Percentiles rank a stretch among this genome's conserved stretches.
Evolutionary conservation across 805 yeast species (phyloP).

Genomic region (Candida adriatica): DNA sequence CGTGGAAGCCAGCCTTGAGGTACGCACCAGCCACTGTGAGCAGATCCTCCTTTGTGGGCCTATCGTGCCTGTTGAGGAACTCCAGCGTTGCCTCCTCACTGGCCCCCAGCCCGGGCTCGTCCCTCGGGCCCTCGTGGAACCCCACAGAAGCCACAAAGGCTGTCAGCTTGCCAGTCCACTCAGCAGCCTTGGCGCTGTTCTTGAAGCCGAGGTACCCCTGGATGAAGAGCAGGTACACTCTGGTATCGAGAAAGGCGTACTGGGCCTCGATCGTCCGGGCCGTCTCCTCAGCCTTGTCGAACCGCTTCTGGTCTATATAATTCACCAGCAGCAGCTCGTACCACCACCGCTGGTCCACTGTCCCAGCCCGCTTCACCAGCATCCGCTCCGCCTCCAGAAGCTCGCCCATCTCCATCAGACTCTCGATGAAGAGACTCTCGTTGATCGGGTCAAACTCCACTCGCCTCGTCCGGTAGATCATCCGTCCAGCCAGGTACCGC

Average conservation of each 20-base stretch:
- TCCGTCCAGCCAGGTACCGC: conserved; percentile 33
- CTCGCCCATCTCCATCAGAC: conserved; percentile 30
- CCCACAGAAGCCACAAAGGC: conserved; percentile 24
- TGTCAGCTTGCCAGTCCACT: conserved; percentile 27
- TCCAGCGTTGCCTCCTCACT: conserved; percentile 25
- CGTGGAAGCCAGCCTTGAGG: conserved; percentile 7
- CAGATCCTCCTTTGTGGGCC: conserved; percentile 22
- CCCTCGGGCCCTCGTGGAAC: conserved; percentile 8
- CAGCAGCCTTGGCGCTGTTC: conserved; percentile 22
- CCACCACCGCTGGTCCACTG: conserved; percentile 45
- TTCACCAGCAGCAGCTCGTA: conserved; percentile 40
- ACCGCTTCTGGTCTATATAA: conserved; percentile 27
- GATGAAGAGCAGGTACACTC: conserved; percentile 30
- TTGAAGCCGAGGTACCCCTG: conserved; percentile 25
- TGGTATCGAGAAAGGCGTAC: conserved; percentile 30
- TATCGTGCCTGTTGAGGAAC: conserved; percentile 24
- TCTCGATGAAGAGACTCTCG: conserved; percentile 42
- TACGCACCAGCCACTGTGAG: conserved; percentile 22
- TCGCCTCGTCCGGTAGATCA: conserved; percentile 35
- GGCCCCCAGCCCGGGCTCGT: conserved; percentile 17
- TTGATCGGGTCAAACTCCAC: conserved; percentile 43
- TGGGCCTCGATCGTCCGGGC: conserved; percentile 23
- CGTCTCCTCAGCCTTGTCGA: conserved; percentile 31
- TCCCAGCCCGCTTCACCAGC: conserved; percentile 24
- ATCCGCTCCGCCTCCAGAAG: conserved; percentile 31